A percentile compares a stretch with the other conserved stretches of the same genome.
These are phyloP conservation scores for Austropuccinia psidii DNA, from an alignment of 1,284 basidiomycete genomes.

Conservation along the genomic window DNA sequence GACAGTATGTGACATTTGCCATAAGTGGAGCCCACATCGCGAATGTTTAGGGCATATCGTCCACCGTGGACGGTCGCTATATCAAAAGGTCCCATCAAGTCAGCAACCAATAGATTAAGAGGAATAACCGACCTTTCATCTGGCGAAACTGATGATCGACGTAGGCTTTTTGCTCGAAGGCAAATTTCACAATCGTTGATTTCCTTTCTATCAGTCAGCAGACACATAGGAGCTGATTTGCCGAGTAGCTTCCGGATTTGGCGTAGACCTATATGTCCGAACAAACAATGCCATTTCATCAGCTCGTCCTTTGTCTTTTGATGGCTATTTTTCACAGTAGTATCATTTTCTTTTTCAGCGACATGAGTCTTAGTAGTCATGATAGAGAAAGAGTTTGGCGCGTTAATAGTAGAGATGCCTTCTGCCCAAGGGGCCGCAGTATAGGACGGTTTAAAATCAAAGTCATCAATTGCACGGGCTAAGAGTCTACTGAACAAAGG, in stretches of 20 bases:
- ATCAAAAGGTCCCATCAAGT: slow-evolving; percentile 11
- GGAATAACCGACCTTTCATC: not conserved
- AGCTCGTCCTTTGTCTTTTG: not conserved
- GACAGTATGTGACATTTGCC: not conserved
- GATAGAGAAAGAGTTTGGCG: too few relatives aligned
- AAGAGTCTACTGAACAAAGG: too few relatives aligned
- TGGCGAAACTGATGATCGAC: too few relatives aligned
- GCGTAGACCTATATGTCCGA: not conserved
- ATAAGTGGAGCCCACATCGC: slow-evolving; percentile 1
- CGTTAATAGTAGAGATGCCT: too few relatives aligned
- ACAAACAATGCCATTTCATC: not conserved
- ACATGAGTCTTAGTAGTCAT: not conserved
- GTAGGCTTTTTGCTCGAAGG: slow-evolving; percentile 6
- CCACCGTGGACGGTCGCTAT: not conserved
- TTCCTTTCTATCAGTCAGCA: not conserved
- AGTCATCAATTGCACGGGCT: too few relatives aligned
- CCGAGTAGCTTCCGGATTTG: not conserved
- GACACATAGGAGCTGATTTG: not conserved
- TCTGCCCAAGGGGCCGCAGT: too few relatives aligned
- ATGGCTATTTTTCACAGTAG: too few relatives aligned
- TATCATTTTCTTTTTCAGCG: too few relatives aligned
- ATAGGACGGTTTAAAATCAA: too few relatives aligned
- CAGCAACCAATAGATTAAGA: not conserved
- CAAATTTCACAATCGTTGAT: slow-evolving; percentile 16
- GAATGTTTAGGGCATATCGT: not conserved